Percentiles rank a stretch among this genome's conserved stretches.
Conservation (phyloP, 352 stramenopile species). For the Globisporangium splendens region DNA sequence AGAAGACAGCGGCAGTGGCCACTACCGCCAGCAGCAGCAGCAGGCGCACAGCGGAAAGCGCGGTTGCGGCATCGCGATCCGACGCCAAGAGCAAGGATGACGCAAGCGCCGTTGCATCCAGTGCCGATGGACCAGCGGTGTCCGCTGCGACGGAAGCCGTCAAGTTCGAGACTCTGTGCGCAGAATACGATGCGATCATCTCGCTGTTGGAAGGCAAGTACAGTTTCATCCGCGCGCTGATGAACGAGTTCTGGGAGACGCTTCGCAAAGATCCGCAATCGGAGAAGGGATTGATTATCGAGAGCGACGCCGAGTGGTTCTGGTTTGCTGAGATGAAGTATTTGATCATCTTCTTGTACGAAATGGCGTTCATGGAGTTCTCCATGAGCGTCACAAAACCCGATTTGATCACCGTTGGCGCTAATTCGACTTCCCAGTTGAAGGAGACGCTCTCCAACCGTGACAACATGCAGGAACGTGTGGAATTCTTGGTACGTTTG, state of each 20-base stretch:
- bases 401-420: constrained; percentile 50
- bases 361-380: constrained; percentile 87
- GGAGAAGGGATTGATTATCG: constrained; percentile 26
- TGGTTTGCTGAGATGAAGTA: constrained; percentile 83
- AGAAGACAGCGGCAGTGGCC: neutral
- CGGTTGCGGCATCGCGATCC: neutral
- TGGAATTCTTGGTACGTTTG: constrained; percentile 49
- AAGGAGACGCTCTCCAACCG: constrained; percentile 67
- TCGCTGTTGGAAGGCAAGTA: constrained; percentile 32
- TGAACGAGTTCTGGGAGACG: constrained; percentile 70
- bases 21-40: neutral
- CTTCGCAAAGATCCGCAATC: constrained; percentile 48
- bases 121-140: neutral
- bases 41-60: neutral
- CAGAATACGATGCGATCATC: constrained; percentile 26
- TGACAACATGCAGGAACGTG: constrained; percentile 72
- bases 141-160: neutral
- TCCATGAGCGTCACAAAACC: constrained; percentile 80
- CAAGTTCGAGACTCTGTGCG: constrained; percentile 13
- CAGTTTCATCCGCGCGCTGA: constrained; percentile 56
- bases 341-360: constrained; percentile 77
- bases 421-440: neutral
- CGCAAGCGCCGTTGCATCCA: too few relatives aligned
- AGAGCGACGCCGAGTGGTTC: constrained; percentile 68
- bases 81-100: neutral